Evolutionary conservation across 2,329 filamentous ascomycete species (phyloP), one percentile per base, ranked within the genome.

Genomic region (Epichloe coenophiala): DNA sequence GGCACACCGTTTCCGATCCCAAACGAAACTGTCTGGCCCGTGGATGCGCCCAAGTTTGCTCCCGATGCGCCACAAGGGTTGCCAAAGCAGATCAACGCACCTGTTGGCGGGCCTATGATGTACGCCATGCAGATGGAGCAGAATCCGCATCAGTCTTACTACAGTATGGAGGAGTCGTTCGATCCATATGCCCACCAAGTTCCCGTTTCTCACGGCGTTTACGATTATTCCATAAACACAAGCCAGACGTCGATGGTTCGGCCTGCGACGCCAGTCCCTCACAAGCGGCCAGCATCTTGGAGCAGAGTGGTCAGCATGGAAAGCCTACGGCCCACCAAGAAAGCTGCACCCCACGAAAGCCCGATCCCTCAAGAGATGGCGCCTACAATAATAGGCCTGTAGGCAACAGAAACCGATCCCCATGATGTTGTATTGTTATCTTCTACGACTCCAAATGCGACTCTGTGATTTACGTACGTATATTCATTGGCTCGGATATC

Each of bases 1-100:
- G 68, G 67, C 47, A 70, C 68, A 11, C 68, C 68, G 4, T 68
- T 68, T 55, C 62, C 62, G 3, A 69, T 71, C 43, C 68, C 68
- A 15, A 65, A 64, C 48, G 67, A 68, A 52, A 58, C 57, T 9
- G 59, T 61, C 23, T 68, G 68, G 63, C 63, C 66, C 3, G 57
- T 63, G n/a, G 66, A 68, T 42, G 65, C 65, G 5, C 67, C 67
- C 48, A 67, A 67, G 55, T 68, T 69, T 51, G 65, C 66, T 7
- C 65, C 67, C 7, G 67, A 69, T 37, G 53, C 53, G 31, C 54
- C 58, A 5, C 55, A 52, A 12, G 54, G 50, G 5, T 44, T 63
- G 43, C 60, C 60, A 12, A 63, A 60, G 51, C 65, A 67, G 51
- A 58, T 65, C 56, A 61, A 61, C 50, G 62, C 61, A 11, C 62